Evolutionary conservation across 805 yeast genomes (phyloP).

Genomic region (Wickerhamiella occidentalis): DNA sequence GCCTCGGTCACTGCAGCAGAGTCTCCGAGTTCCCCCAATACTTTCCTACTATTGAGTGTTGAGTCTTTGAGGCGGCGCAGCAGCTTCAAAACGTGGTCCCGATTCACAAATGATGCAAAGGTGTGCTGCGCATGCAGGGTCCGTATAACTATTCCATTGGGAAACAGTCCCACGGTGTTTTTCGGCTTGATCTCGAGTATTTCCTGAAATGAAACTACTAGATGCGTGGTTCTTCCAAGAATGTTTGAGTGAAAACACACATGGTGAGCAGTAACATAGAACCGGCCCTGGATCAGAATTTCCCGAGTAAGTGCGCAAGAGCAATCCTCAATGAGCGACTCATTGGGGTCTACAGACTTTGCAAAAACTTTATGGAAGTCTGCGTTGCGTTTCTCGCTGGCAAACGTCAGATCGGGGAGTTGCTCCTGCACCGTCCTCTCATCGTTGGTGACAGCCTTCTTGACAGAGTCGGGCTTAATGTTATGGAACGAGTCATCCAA

Average conservation of each 20-base stretch:
- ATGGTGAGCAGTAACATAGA: slow-evolving; percentile 66
- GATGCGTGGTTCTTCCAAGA: slow-evolving; percentile 80
- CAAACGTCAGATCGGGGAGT: slow-evolving; percentile 25
- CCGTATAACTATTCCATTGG: slow-evolving; percentile 71
- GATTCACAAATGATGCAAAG: slow-evolving; percentile 76
- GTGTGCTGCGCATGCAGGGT: slow-evolving; percentile 52
- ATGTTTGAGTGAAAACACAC: slow-evolving; percentile 79
- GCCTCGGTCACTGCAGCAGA: background rate
- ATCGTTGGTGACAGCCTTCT: background rate
- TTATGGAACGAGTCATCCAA: slow-evolving; percentile 3
- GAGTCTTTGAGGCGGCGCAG: slow-evolving; percentile 30
- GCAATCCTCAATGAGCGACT: slow-evolving; percentile 71
- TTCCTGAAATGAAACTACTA: slow-evolving; percentile 60
- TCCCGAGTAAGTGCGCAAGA: slow-evolving; percentile 84
- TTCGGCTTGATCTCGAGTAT: slow-evolving; percentile 65
- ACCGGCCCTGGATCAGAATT: slow-evolving; percentile 73
- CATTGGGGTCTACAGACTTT: slow-evolving; percentile 48
- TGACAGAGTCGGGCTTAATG: background rate
- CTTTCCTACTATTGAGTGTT: background rate
- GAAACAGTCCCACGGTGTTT: slow-evolving; percentile 77
- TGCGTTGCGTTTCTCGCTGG: slow-evolving; percentile 48
- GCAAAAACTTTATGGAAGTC: slow-evolving; percentile 72
- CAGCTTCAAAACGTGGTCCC: slow-evolving; percentile 66
- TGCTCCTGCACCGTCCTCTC: slow-evolving; percentile 3
- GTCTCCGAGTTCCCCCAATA: background rate